phyloP scores from a whole-genome alignment of 106 monocot genomes.

The Cymbidium sinense region DNA sequence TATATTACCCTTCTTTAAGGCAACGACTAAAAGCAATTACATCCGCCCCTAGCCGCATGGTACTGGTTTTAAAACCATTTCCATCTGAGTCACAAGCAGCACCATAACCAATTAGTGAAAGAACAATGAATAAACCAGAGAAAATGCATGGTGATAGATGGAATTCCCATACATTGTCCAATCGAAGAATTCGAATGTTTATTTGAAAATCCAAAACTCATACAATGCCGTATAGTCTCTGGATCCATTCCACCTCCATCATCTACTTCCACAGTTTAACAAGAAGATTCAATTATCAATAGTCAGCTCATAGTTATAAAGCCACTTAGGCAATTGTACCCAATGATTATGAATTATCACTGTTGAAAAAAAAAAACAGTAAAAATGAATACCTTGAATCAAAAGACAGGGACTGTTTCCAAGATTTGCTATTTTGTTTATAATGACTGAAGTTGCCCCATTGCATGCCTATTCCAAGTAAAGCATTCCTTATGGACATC shows the following conservation, averaged over 20 bases:
- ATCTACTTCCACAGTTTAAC: slow-evolving; percentile 30
- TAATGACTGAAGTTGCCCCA: slow-evolving; percentile 64
- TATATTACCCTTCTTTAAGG: slow-evolving; percentile 35
- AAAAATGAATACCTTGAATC: slow-evolving; percentile 55
- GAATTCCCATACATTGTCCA: slow-evolving; percentile 67
- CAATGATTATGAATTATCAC: not conserved
- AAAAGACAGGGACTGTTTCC: slow-evolving; percentile 37
- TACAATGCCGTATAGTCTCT: slow-evolving; percentile 62
- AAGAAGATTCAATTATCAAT: slow-evolving; percentile 3
- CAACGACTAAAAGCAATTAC: slow-evolving; percentile 65
- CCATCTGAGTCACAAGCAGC: slow-evolving; percentile 46
- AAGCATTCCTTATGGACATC: slow-evolving; percentile 6
- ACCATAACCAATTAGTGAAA: slow-evolving; percentile 9
- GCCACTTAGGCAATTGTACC: not conserved
- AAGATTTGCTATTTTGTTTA: slow-evolving; percentile 49
- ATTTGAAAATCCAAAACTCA: slow-evolving; percentile 97
- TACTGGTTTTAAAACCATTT: slow-evolving; percentile 97
- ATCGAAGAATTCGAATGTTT: slow-evolving; percentile 62
- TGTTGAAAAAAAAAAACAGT: not conserved
- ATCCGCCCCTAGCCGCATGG: slow-evolving; percentile 96
- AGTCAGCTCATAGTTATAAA: not conserved
- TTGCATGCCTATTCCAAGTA: slow-evolving; percentile 45
- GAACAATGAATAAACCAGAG: not conserved
- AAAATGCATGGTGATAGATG: slow-evolving; percentile 2
- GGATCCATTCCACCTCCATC: slow-evolving; percentile 96